Evolutionary conservation across 2,329 filamentous ascomycete genomes (phyloP).

Genomic region (Aureobasidium musti): DNA sequence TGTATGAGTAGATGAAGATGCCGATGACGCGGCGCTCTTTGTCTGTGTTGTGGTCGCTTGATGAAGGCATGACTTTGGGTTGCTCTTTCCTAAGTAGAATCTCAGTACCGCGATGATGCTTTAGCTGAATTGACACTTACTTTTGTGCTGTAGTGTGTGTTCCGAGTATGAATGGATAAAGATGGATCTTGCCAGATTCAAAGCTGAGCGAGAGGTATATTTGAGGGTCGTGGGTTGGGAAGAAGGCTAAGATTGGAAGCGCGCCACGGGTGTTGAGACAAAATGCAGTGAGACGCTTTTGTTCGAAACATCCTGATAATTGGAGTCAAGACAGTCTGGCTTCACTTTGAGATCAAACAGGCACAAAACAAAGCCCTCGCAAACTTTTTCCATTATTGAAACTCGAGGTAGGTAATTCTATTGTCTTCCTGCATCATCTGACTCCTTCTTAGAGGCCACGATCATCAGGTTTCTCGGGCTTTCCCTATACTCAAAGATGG

Average conservation of each 20-base stretch:
- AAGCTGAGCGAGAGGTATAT: background rate
- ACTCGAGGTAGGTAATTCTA: background rate
- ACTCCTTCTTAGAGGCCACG: conserved; percentile 21
- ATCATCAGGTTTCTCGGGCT: conserved; percentile 32
- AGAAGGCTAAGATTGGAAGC: too few species aligned
- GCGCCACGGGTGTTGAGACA: background rate
- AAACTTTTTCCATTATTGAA: background rate
- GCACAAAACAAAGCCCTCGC: background rate
- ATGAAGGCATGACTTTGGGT: conserved; percentile 17
- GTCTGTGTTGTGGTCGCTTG: conserved; percentile 19
- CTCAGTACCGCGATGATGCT: background rate
- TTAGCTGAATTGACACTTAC: background rate
- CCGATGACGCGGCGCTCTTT: conserved; percentile 8
- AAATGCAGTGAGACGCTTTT: background rate
- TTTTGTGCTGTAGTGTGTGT: background rate
- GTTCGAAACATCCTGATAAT: background rate
- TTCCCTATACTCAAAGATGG: conserved; percentile 28
- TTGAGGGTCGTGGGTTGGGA: background rate
- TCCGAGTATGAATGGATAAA: too few species aligned
- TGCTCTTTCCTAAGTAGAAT: background rate
- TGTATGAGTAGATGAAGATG: background rate
- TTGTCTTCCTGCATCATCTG: too few species aligned
- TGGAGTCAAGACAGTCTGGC: background rate
- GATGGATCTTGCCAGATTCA: background rate
- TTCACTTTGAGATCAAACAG: background rate